Conservation (phyloP, 192 early-diverging fungal genomes). For the Diversispora eburnea region DNA sequence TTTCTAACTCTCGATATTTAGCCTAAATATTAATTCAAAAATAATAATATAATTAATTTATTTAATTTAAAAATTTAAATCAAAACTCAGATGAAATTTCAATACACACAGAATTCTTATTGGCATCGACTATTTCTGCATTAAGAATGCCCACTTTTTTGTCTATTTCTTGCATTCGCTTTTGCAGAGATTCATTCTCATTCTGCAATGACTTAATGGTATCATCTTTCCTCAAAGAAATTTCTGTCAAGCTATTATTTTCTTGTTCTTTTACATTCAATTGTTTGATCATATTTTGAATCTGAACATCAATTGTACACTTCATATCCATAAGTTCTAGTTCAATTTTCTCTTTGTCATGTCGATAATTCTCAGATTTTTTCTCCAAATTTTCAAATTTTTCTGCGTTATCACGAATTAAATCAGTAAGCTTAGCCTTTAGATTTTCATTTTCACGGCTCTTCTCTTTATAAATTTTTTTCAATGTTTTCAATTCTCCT, state of each 20-base stretch:
- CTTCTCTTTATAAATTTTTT: constrained; percentile 36
- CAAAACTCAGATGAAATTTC: constrained; percentile 3
- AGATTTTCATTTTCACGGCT: constrained; percentile 42
- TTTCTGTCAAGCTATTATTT: background rate
- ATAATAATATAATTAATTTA: background rate
- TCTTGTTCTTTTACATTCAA: constrained; percentile 21
- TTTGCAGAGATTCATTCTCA: constrained; percentile 33
- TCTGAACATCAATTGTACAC: background rate
- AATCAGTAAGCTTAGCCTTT: constrained; percentile 32
- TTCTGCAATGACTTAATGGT: constrained; percentile 13
- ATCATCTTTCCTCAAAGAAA: constrained; percentile 5
- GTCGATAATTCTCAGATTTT: constrained; percentile 30
- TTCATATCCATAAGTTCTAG: constrained; percentile 35
- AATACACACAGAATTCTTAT: constrained; percentile 31
- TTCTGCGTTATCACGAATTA: constrained; percentile 46
- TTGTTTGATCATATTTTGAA: constrained; percentile 14
- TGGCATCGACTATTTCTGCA: constrained; percentile 31
- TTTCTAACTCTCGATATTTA: constrained; percentile 47
- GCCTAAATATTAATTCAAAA: constrained; percentile 32
- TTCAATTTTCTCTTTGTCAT: constrained; percentile 32
- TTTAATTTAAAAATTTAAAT: background rate
- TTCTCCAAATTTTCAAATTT: constrained; percentile 29
- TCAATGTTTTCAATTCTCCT: constrained; percentile 43
- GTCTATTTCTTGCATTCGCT: constrained; percentile 29
- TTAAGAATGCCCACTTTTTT: constrained; percentile 25